phyloP scores from a whole-genome alignment of 176 grass and related monocot genomes.

The Saccharum spontaneum region DNA sequence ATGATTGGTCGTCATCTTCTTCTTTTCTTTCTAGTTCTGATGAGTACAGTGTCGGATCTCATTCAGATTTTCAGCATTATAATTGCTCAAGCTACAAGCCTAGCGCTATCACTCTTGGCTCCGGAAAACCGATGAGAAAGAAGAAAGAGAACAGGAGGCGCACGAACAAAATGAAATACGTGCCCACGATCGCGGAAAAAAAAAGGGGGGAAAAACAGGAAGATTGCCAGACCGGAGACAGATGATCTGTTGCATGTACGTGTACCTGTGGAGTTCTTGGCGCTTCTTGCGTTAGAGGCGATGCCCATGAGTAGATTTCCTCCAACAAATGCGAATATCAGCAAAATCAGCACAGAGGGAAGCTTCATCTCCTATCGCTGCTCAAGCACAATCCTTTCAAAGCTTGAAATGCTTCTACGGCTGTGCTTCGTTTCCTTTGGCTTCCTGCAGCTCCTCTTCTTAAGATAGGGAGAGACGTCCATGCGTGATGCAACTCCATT shows the following conservation, averaged over 20 bases:
- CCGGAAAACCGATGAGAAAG: not conserved
- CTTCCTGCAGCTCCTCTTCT: constrained; percentile 11
- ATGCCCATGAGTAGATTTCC: constrained; percentile 11
- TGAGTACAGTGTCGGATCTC: not conserved
- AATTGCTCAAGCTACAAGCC: not conserved
- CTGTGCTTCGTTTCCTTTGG: not conserved
- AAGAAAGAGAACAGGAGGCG: not conserved
- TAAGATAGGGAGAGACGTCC: constrained; percentile 7
- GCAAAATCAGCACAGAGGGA: not conserved
- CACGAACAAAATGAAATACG: not conserved
- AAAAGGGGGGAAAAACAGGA: not conserved
- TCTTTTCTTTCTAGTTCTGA: not conserved
- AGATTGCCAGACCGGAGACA: not conserved
- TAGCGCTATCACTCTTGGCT: not conserved
- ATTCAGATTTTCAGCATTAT: not conserved
- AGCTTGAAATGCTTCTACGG: not conserved
- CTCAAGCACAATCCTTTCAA: not conserved
- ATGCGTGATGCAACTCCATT: constrained; percentile 40
- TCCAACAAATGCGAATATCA: constrained; percentile 18
- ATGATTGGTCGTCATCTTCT: not conserved
- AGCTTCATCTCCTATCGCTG: constrained; percentile 8
- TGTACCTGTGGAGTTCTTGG: constrained; percentile 22
- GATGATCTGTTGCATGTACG: not conserved
- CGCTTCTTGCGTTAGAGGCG: not conserved
- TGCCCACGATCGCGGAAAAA: no score